Evolutionary conservation across 345 rosid genomes (phyloP).

Genomic region (Dovyalis caffra): DNA sequence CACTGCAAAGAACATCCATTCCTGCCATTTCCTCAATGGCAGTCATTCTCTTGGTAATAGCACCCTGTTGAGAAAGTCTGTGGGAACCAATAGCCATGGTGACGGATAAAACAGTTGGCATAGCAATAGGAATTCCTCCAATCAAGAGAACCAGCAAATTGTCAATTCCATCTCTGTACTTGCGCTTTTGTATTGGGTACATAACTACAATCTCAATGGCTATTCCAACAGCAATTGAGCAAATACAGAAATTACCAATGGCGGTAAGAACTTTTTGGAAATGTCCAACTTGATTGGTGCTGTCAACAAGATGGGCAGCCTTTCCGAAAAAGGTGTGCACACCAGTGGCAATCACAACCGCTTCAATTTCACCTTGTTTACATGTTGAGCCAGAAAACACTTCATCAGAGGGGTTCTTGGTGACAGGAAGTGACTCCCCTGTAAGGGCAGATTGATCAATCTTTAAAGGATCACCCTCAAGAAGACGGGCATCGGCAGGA

Average conservation of each 20-base stretch:
- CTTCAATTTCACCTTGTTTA: conserved; percentile 89
- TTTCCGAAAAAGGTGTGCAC: conserved; percentile 95
- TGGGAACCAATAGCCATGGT: conserved; percentile 98
- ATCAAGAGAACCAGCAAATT: conserved; percentile 82
- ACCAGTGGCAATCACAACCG: conserved; percentile 88
- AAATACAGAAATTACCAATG: conserved; percentile 92
- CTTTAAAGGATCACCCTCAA: conserved; percentile 90
- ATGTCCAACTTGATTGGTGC: conserved; percentile 86
- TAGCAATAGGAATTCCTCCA: conserved; percentile 93
- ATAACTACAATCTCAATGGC: conserved; percentile 60
- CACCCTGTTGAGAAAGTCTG: conserved; percentile 78
- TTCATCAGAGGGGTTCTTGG: conserved; percentile 72
- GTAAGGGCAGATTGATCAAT: conserved; percentile 94
- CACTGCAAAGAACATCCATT: conserved; percentile 94
- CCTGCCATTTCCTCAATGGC: conserved; percentile 97
- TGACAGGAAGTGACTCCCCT: conserved; percentile 88
- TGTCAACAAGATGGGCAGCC: conserved; percentile 95
- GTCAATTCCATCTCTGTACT: conserved; percentile 79
- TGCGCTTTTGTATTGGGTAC: conserved; percentile 75
- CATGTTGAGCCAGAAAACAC: conserved; percentile 92
- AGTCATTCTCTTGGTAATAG: conserved; percentile 95
- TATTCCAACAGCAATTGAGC: conserved; percentile 80
- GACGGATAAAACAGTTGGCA: conserved; percentile 91
- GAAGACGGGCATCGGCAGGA: conserved; percentile 96
- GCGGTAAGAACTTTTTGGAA: conserved; percentile 84